A percentile compares a stretch with the other conserved stretches of the same genome.
These are phyloP conservation scores for Phylloporus arenicola DNA, from an alignment of 768 basidiomycete genomes.

Conservation along the genomic window DNA sequence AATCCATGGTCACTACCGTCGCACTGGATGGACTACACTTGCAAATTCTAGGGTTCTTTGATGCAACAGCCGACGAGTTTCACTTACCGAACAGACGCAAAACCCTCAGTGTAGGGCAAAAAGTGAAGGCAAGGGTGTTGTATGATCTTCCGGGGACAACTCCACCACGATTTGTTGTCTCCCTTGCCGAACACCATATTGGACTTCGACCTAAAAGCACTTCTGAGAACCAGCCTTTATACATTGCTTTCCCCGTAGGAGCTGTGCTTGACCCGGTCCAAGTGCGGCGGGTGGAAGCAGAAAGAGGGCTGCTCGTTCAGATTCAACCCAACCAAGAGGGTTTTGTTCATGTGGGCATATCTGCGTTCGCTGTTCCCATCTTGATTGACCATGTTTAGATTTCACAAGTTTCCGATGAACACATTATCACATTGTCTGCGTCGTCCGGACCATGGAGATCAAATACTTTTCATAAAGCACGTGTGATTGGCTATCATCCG, in stretches of 20 bases:
- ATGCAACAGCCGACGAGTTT: conserved; percentile 79
- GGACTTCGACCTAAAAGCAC: conserved; percentile 41
- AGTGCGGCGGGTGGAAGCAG: conserved; percentile 68
- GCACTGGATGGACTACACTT: conserved; percentile 73
- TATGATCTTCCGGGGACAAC: conserved; percentile 66
- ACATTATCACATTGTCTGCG: conserved; percentile 67
- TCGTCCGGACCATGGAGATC: conserved; percentile 76
- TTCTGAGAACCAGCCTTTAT: conserved; percentile 31
- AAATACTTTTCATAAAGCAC: conserved; percentile 74
- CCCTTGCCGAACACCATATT: conserved; percentile 68
- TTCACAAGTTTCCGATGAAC: conserved; percentile 89
- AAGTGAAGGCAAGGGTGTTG: conserved; percentile 78
- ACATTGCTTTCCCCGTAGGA: conserved; percentile 68
- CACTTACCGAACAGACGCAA: conserved; percentile 53
- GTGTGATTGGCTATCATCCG: conserved; percentile 79
- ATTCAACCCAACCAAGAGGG: conserved; percentile 62
- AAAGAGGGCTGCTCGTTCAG: conserved; percentile 75
- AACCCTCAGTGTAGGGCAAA: conserved; percentile 58
- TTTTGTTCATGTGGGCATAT: conserved; percentile 77
- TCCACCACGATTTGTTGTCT: conserved; percentile 82
- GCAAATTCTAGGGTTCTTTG: conserved; percentile 88
- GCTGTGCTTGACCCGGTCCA: conserved; percentile 65
- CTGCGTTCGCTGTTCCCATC: background rate
- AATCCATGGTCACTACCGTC: conserved; percentile 74
- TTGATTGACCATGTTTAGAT: conserved; percentile 49